Evolutionary conservation across 495 filamentous ascomycete species (phyloP), one percentile per base, ranked within the genome.

Genomic region (Alectoria sarmentosa): DNA sequence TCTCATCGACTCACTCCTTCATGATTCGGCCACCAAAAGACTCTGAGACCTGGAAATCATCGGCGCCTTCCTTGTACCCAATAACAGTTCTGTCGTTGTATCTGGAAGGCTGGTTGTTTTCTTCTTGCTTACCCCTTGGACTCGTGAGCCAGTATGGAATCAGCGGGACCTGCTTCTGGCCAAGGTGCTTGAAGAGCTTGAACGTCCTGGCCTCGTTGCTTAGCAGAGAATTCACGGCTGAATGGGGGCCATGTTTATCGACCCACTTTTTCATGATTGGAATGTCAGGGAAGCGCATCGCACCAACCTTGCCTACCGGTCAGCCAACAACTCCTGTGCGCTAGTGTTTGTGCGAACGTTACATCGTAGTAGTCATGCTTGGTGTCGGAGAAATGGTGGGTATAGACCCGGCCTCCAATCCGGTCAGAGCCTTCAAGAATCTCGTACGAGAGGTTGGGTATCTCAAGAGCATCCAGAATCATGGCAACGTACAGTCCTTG

Each of bases 401-500:
- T 75, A 44, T 70, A 76, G 14, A 73, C 57, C 21, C 75, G 44
- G 15, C 74, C 73, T 28, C 74, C 74, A 38, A 62, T 15, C 17
- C 60, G 44, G 38, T 69, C 66, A 13, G 67, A 66, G 9, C 69
- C 71, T 58, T 76, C 76, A 19, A 75, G 17, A 19, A 78, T 73
- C 10, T 73, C 70, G 54, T 73, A 72, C 15, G 54, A 60, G 49
- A 63, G 34, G 13, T 60, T 42, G 28, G 32, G 41, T 48, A 75
- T 62, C 14, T 63, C 55, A 62, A 74, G 61, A 1, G 46, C 15
- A 39, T 79, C 68, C 6, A 77, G 69, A 1, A 74, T 68, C 72
- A 78, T 70, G n/a, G 77, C 77, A 26, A 70, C 71, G 58, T 70
- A 76, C 26, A 78, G 65, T 17, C 76, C 76, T 62, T 39, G 15